phyloP scores from a whole-genome alignment of 148 eudicot species.

The Fagopyrum homotropicum region DNA sequence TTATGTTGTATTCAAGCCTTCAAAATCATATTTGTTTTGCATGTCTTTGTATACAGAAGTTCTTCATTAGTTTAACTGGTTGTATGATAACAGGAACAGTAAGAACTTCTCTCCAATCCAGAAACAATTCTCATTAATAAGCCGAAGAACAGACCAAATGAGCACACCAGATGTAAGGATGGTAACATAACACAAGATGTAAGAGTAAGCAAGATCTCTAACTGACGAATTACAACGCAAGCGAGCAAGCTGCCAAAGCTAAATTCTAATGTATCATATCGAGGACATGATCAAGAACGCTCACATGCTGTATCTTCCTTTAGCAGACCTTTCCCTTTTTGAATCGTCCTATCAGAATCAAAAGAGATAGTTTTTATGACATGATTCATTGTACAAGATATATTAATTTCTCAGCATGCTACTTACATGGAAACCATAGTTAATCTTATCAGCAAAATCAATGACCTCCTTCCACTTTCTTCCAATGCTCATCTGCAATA shows the following conservation, averaged over 20 bases:
- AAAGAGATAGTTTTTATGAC: neutral
- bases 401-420: neutral
- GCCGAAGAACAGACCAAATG: neutral
- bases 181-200: neutral
- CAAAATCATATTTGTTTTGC: neutral
- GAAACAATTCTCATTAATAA: too few species aligned
- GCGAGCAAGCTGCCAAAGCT: neutral
- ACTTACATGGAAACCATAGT: constrained; percentile 61
- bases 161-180: neutral
- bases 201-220: neutral
- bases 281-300: neutral
- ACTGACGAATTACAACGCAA: neutral
- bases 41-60: neutral
- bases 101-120: too few species aligned
- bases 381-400: neutral
- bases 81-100: neutral
- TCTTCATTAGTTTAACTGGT: neutral
- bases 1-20: neutral
- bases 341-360: constrained; percentile 47
- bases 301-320: constrained; percentile 52
- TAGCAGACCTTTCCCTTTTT: constrained; percentile 36
- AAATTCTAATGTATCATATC: neutral
- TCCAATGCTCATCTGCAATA: constrained; percentile 69
- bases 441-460: constrained; percentile 51
- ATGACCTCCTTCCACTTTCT: constrained; percentile 87